Evolutionary conservation across 352 stramenopile genomes (phyloP), one percentile per base, ranked within the genome.

Genomic region (Globisporangium iwayamae): DNA sequence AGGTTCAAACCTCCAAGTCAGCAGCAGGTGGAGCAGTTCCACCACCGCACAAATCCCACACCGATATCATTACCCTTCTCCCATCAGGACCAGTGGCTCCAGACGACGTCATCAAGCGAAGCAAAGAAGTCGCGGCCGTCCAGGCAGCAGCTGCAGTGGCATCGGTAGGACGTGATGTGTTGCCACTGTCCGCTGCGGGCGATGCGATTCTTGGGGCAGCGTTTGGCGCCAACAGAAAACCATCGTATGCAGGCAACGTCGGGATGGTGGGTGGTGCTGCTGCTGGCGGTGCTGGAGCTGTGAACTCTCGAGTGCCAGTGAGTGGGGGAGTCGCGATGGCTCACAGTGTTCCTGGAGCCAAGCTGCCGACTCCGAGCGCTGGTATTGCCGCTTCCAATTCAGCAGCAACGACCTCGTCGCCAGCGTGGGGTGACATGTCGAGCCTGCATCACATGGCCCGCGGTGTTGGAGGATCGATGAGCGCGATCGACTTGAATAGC

Each of bases 31-130:
- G 76, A 11, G 68, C 73, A 11, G 70, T 89, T 39, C 74, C 75
- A 5, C 71, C 70, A 5, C 51, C 84, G 16, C 86, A 95, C 71
- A 93, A 95, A 50, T 95, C 86, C 9, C 82, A 95, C 43, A 70
- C 78, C 0, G 86, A 93, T 39, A 86, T 93, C 57, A 75, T 91
- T 30, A 80, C 79, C 34, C 59, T 91, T 28, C 59, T 95, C 16
- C 81, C 84, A 30, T 70, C 65, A 6, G 60, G 68, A 4, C 66
- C 80, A 3, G 60, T 95, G 14, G 75, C 73, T 4, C 86, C 86
- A 20, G 86, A 95, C 57, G 84, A 95, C 71, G 86, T 95, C 32
- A 95, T 95, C 63, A 93, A 93, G 57, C 83, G 85, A 39, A 93
- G 84, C 67, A 95, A 95, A 57, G 80, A 92, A 62, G 79, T 83